phyloP scores from a whole-genome alignment of 2,329 filamentous ascomycete species.

The Sporothrix phasma region DNA sequence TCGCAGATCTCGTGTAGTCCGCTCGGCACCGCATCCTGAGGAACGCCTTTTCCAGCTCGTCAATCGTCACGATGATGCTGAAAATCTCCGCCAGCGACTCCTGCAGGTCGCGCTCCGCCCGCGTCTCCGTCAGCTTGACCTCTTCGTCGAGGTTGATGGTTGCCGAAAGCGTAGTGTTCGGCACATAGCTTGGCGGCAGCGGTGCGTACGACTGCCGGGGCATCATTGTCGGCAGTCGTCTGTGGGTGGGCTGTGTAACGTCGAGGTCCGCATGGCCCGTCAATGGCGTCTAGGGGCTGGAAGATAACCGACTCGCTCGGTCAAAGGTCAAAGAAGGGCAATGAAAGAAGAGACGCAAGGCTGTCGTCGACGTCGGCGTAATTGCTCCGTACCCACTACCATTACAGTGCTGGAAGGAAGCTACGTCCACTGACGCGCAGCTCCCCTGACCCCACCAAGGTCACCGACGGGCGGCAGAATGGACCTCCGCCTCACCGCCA shows the following conservation, averaged over 20 bases:
- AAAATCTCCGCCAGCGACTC: slow-evolving; percentile 96
- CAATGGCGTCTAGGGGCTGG: not conserved
- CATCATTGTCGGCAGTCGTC: slow-evolving; percentile 37
- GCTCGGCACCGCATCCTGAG: slow-evolving; percentile 78
- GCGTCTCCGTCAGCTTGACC: slow-evolving; percentile 79
- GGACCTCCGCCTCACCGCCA: not conserved
- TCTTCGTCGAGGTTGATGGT: slow-evolving; percentile 93
- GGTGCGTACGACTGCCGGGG: slow-evolving; percentile 69
- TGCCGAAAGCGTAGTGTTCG: slow-evolving; percentile 70
- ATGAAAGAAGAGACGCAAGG: not conserved
- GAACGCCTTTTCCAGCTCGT: slow-evolving; percentile 93
- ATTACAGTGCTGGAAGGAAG: not conserved
- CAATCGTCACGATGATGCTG: slow-evolving; percentile 90
- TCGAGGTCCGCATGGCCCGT: not conserved
- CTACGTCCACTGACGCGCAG: not conserved
- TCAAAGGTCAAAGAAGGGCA: no score
- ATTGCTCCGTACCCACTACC: no score
- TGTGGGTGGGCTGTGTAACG: not conserved
- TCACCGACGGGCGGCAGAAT: not conserved
- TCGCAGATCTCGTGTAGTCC: slow-evolving; percentile 95
- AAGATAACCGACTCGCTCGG: no score
- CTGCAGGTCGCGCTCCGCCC: slow-evolving; percentile 83
- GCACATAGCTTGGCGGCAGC: slow-evolving; percentile 83
- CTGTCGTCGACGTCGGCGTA: not conserved
- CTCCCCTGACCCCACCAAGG: not conserved